Evolutionary conservation across 2,329 filamentous ascomycete genomes (phyloP).

Genomic region (Ceratocystis colombiana): DNA sequence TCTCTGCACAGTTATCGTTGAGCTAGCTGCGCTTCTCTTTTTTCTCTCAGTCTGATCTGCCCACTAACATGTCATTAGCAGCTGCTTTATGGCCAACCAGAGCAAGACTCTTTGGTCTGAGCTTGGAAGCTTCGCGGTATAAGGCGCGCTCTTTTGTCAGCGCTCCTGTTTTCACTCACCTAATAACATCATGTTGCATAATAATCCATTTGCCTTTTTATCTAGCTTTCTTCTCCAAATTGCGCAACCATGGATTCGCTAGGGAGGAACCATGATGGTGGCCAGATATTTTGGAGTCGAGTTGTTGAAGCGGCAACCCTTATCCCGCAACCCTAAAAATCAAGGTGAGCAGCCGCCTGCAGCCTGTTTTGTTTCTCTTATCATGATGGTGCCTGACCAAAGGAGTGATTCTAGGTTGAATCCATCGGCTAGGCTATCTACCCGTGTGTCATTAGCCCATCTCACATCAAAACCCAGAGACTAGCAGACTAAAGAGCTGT

Average conservation of each 20-base stretch:
- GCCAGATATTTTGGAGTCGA: not conserved
- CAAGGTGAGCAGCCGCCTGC: not conserved
- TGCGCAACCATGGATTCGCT: not conserved
- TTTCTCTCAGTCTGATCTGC: slow-evolving; percentile 2
- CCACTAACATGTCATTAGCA: slow-evolving; percentile 4
- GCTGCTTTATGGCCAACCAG: not conserved
- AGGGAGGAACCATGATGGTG: not conserved
- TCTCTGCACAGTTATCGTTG: not conserved
- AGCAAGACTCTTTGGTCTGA: not conserved
- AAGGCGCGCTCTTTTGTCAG: not conserved
- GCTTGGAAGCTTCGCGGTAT: not conserved
- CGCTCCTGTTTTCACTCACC: not conserved
- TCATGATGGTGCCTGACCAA: not conserved
- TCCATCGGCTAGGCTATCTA: slow-evolving; percentile 2
- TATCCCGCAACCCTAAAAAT: not conserved
- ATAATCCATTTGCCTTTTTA: not conserved
- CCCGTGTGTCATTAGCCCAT: not conserved
- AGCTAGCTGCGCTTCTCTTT: not conserved
- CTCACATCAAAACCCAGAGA: too few relatives aligned
- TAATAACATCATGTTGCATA: not conserved
- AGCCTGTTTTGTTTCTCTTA: not conserved
- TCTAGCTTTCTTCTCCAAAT: not conserved
- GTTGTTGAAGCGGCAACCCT: not conserved
- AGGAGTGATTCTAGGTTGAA: not conserved
- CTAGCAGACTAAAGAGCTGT: too few relatives aligned